Evolutionary conservation across 2,329 filamentous ascomycete species (phyloP).

Genomic region (Phialocephala subalpina): DNA sequence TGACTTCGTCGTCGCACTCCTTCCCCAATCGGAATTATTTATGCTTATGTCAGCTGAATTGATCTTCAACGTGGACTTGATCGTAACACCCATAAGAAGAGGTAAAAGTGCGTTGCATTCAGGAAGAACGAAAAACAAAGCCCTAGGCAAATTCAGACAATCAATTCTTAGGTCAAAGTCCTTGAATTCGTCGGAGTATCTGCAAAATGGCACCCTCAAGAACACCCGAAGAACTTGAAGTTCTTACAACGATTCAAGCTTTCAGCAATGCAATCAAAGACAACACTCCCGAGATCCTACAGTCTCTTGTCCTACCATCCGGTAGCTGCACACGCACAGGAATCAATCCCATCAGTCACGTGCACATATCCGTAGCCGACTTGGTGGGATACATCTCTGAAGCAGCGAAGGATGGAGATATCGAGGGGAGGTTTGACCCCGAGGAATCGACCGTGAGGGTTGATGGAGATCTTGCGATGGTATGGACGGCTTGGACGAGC

Average conservation of each 20-base stretch:
- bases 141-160: too few relatives aligned
- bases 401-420: constrained; percentile 1
- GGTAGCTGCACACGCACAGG: not conserved
- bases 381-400: not conserved
- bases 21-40: not conserved
- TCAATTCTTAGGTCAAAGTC: too few relatives aligned
- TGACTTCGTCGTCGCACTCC: not conserved
- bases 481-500: not conserved
- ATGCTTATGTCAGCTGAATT: not conserved
- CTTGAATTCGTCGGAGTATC: not conserved
- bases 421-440: not conserved
- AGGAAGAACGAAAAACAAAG: too few relatives aligned
- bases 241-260: not conserved
- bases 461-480: constrained; percentile 7
- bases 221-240: not conserved
- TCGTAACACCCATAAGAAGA: not conserved
- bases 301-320: not conserved
- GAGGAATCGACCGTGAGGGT: not conserved
- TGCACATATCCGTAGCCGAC: not conserved
- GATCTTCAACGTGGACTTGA: not conserved
- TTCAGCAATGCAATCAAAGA: not conserved
- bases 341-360: not conserved
- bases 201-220: not conserved
- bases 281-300: not conserved
- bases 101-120: too few relatives aligned